phyloP scores from a whole-genome alignment of 345 rosid genomes.

The Populus pruinosa region DNA sequence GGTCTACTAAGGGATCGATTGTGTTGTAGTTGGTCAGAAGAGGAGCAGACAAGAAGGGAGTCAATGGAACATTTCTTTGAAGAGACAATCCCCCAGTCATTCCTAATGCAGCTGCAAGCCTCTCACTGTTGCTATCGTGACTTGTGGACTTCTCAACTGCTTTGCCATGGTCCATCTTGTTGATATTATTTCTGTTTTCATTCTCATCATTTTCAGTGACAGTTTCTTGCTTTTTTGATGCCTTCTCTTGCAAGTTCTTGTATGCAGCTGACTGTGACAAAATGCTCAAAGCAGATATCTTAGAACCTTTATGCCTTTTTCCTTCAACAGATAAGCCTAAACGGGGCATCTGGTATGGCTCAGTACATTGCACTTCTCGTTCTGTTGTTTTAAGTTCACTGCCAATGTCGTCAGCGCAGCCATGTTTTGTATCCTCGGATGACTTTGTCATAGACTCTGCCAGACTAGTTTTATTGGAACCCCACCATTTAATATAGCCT shows the following conservation, averaged over 20 bases:
- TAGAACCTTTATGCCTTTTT: slow-evolving; percentile 48
- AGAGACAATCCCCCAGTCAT: slow-evolving; percentile 59
- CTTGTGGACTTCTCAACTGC: slow-evolving; percentile 60
- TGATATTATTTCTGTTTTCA: slow-evolving; percentile 64
- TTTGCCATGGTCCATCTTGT: slow-evolving; percentile 75
- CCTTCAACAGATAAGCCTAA: slow-evolving; percentile 51
- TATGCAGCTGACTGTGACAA: slow-evolving; percentile 78
- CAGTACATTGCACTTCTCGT: slow-evolving; percentile 58
- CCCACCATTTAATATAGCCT: slow-evolving; percentile 91
- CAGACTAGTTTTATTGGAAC: slow-evolving; percentile 64
- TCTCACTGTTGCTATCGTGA: slow-evolving; percentile 45
- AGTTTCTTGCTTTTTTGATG: slow-evolving; percentile 55
- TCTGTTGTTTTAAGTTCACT: slow-evolving; percentile 77
- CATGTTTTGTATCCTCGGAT: slow-evolving; percentile 56
- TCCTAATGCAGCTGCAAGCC: slow-evolving; percentile 58
- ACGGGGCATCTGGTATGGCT: slow-evolving; percentile 86
- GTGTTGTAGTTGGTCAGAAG: slow-evolving; percentile 73
- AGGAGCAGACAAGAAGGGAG: slow-evolving; percentile 83
- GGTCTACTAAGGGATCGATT: slow-evolving; percentile 70
- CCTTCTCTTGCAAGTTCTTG: slow-evolving; percentile 84
- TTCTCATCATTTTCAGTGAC: slow-evolving; percentile 67
- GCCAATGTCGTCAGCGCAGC: slow-evolving; percentile 53
- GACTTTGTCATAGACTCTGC: slow-evolving; percentile 58
- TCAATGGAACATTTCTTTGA: slow-evolving; percentile 72
- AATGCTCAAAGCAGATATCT: slow-evolving; percentile 68